phyloP scores from a whole-genome alignment of 1,139 yeast species.

The Wickerhamomyces sp. region DNA sequence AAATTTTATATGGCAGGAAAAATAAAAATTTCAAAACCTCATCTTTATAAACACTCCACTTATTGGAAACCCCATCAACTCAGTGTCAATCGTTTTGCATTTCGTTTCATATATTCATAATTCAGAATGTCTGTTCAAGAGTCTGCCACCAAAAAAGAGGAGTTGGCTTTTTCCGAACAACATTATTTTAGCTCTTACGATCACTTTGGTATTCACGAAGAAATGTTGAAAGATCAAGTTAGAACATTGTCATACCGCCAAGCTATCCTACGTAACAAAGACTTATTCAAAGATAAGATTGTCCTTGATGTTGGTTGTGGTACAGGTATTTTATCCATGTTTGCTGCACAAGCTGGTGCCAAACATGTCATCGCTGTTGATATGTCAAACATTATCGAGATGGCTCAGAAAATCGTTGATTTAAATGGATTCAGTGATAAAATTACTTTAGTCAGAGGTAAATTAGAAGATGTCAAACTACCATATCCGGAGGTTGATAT shows the following conservation, averaged over 20 bases:
- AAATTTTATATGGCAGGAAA: background rate
- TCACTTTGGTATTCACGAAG: constrained; percentile 97
- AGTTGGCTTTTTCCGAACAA: constrained; percentile 37
- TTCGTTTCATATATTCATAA: background rate
- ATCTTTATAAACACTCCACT: background rate
- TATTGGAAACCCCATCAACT: too few species aligned
- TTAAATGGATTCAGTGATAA: constrained; percentile 83
- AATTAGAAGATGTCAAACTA: constrained; percentile 85
- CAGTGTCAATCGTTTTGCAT: background rate
- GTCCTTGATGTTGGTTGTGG: constrained; percentile 99
- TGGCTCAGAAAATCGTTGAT: constrained; percentile 83
- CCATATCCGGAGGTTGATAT: constrained; percentile 86
- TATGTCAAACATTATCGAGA: constrained; percentile 92
- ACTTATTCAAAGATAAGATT: constrained; percentile 83
- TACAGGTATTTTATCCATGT: constrained; percentile 95
- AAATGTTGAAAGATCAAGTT: constrained; percentile 94
- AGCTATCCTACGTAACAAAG: constrained; percentile 88
- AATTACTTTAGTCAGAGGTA: constrained; percentile 87
- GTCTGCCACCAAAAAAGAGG: constrained; percentile 39
- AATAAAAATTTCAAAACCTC: background rate
- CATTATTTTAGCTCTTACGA: constrained; percentile 95
- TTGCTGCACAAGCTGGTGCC: constrained; percentile 98
- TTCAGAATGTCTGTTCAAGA: constrained; percentile 9
- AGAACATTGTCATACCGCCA: constrained; percentile 90
- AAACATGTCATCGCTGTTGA: constrained; percentile 96